Conservation (phyloP, 1,284 basidiomycete species). For the Pulveroboletus sp. region DNA sequence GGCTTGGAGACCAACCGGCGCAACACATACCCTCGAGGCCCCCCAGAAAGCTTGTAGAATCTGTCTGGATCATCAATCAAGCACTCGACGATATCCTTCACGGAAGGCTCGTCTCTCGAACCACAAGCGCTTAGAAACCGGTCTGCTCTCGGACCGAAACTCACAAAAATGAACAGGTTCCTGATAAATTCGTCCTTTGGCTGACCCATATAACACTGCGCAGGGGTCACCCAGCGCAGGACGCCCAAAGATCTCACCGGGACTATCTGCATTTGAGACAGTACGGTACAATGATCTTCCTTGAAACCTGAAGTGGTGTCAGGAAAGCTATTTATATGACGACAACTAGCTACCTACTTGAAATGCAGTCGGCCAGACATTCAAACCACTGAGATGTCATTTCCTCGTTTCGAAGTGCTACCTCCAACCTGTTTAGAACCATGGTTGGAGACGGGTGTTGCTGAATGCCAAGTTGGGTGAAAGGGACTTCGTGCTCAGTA, state of each 20-base stretch:
- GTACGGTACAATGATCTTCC: background rate
- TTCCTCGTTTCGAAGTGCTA: conserved; percentile 49
- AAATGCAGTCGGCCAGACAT: background rate
- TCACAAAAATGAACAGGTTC: conserved; percentile 76
- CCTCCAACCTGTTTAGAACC: conserved; percentile 63
- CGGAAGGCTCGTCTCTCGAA: conserved; percentile 65
- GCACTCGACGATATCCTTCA: conserved; percentile 50
- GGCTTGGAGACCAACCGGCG: no score
- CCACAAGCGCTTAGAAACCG: conserved; percentile 84
- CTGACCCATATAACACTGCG: conserved; percentile 4
- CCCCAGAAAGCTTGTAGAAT: conserved; percentile 6
- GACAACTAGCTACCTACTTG: background rate
- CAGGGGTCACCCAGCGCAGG: background rate
- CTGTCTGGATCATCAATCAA: background rate
- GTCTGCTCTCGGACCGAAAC: conserved; percentile 83
- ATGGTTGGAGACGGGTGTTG: conserved; percentile 68
- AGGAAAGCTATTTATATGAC: background rate
- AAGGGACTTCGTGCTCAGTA: conserved; percentile 48
- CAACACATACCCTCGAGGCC: background rate
- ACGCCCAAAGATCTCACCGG: background rate
- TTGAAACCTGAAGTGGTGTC: background rate
- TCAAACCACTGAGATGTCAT: conserved; percentile 69
- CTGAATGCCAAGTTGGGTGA: conserved; percentile 66
- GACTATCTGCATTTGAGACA: conserved; percentile 9
- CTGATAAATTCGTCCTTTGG: background rate